Evolutionary conservation across 805 yeast species (phyloP).

Genomic region (Saccharomyces jurei): DNA sequence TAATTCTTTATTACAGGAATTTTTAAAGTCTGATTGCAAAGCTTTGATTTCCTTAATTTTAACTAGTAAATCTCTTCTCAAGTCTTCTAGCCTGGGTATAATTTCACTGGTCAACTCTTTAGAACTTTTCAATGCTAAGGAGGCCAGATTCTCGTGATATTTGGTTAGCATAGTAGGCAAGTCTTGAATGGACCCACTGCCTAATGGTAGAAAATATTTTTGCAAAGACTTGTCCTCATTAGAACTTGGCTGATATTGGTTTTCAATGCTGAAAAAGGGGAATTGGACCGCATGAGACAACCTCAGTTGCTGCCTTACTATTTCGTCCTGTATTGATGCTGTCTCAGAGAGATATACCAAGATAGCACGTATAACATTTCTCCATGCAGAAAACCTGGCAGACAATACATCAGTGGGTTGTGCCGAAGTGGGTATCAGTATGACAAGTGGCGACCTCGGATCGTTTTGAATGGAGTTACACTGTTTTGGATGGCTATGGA

Average conservation of each 20-base stretch:
- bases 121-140: slow-evolving; percentile 48
- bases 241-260: slow-evolving; percentile 22
- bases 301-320: slow-evolving; percentile 72
- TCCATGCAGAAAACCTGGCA: slow-evolving; percentile 78
- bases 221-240: slow-evolving; percentile 20
- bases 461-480: slow-evolving; percentile 23
- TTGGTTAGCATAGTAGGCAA: slow-evolving; percentile 62
- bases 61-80: slow-evolving; percentile 66
- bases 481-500: neutral
- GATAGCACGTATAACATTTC: slow-evolving; percentile 66
- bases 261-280: slow-evolving; percentile 29
- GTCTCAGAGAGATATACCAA: slow-evolving; percentile 70
- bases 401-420: slow-evolving; percentile 86
- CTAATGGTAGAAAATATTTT: slow-evolving; percentile 63
- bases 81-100: slow-evolving; percentile 58
- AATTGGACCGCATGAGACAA: slow-evolving; percentile 70
- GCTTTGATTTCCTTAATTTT: slow-evolving; percentile 83
- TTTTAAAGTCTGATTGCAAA: slow-evolving; percentile 77
- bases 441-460: slow-evolving; percentile 41
- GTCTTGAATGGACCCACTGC: slow-evolving; percentile 76
- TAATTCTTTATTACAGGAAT: slow-evolving; percentile 61
- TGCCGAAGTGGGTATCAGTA: slow-evolving; percentile 48
- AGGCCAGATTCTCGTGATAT: slow-evolving; percentile 54
- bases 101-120: slow-evolving; percentile 54
- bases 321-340: slow-evolving; percentile 80